A percentile compares a stretch with the other conserved stretches of the same genome.
Evolutionary conservation across 768 basidiomycete genomes (phyloP).

Genomic region (Mycena polygramma): DNA sequence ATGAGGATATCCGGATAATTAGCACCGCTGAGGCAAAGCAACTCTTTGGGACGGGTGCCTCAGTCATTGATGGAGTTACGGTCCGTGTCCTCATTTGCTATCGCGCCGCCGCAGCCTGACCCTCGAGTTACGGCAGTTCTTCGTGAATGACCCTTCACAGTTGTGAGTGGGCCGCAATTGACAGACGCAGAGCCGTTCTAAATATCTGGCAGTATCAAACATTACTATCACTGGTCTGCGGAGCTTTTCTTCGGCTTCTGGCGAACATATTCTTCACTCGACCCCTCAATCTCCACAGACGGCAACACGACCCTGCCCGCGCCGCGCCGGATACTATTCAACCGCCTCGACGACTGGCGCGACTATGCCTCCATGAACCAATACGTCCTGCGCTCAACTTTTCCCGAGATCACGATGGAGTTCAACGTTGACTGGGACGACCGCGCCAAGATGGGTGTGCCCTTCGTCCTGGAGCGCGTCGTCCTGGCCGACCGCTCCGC

Average conservation of each 20-base stretch:
- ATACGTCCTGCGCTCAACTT: conserved; percentile 81
- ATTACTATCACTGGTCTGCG: conserved; percentile 95
- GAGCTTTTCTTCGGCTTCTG: conserved; percentile 94
- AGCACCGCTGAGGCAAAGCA: conserved; percentile 72
- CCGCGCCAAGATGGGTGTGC: conserved; percentile 74
- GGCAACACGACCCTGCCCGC: conserved; percentile 83
- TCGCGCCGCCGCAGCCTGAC: background rate
- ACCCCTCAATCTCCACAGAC: conserved; percentile 71
- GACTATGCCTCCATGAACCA: conserved; percentile 95
- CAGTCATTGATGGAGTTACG: conserved; percentile 82
- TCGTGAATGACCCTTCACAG: conserved; percentile 89
- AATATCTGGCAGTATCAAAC: conserved; percentile 72
- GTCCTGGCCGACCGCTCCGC: conserved; percentile 90
- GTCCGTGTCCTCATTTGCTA: conserved; percentile 52
- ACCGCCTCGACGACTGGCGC: conserved; percentile 86
- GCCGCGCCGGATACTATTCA: conserved; percentile 81
- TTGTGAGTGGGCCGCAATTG: conserved; percentile 63
- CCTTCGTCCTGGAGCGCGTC: conserved; percentile 89
- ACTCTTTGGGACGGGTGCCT: conserved; percentile 81
- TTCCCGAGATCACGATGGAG: conserved; percentile 86
- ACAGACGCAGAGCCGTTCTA: background rate
- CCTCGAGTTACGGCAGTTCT: conserved; percentile 61
- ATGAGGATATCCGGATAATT: conserved; percentile 75
- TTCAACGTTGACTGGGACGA: conserved; percentile 89
- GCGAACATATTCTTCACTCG: conserved; percentile 89